Evolutionary conservation across 164 flowering plant genomes (phyloP), one percentile per base, ranked within the genome.

Genomic region (Platanus orientalis): DNA sequence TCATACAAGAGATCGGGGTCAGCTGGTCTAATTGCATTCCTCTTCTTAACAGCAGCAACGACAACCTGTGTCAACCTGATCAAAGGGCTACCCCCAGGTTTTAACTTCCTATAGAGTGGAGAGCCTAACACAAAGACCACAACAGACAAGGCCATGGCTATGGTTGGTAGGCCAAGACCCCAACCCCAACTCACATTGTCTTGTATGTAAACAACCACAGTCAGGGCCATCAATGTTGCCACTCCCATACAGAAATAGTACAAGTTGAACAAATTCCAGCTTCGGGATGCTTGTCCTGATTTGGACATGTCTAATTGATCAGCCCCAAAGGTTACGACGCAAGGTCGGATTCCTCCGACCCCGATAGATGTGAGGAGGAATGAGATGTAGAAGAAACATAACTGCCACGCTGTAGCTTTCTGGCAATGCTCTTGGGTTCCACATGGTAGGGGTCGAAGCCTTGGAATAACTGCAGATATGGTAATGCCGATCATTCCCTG

Each of bases 101-200:
- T 74, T 14, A 78, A 19, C 23, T 54, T 77, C 39, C 50, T 49
- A 49, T 85, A 87, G 50, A 85, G 78, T 0, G 78, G 76, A 17
- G 80, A 73, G 0, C 90, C 93, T 0, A 79, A 0, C 6, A 83
- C 65, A 59, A 87, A 84, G 6, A 66, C 80, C 28, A 85, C 42
- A n/a, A 83, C 19, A 3, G 90, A 83, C 1, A 87, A 4, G 1
- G 69, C 80, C 90, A 85, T 81, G 66, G 74, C 81, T 1, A 78
- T 73, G 52, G 93, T 76, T 0, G 88, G 93, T 13, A 87, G 53
- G 2, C 88, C 85, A n/a, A 87, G 80, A 3, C 90, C 93, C 90
- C 83, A 83, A 19, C 84, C 88, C 93, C 93, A 87, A 0, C 88
- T 83, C 26, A 85, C 83, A 47, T 85, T 76, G 56, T 87, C 93